Percentiles rank a stretch among this genome's conserved stretches.
Conservation (phyloP, 2,329 filamentous ascomycete genomes). For the Aspergillus terreus region DNA sequence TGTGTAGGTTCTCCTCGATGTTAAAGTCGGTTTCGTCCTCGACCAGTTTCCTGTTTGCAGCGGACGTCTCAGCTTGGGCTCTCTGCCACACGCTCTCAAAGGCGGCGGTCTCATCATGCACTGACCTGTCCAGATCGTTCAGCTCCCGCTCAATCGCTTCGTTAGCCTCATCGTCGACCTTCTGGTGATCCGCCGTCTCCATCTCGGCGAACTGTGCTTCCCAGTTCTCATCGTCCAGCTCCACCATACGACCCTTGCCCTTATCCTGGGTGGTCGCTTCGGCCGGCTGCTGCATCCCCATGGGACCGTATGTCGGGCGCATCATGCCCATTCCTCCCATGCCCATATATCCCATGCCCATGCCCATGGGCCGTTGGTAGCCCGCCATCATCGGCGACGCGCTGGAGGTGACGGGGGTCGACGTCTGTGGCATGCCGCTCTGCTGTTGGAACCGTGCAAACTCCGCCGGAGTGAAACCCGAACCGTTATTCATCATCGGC, state of each 20-base stretch:
- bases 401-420: conserved; percentile 52
- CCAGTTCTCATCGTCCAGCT: conserved; percentile 92
- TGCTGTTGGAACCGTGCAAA: conserved; percentile 83
- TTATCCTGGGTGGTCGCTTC: conserved; percentile 63
- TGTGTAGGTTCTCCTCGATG: conserved; percentile 45
- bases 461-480: conserved; percentile 74
- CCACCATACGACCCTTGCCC: conserved; percentile 77
- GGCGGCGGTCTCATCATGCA: conserved; percentile 66
- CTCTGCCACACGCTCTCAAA: conserved; percentile 73
- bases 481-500: conserved; percentile 43
- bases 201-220: conserved; percentile 93
- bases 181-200: conserved; percentile 55
- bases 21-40: conserved; percentile 59
- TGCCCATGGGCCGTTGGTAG: conserved; percentile 40
- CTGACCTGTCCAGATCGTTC: conserved; percentile 83
- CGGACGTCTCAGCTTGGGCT: conserved; percentile 43
- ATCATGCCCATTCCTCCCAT: conserved; percentile 49
- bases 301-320: conserved; percentile 44
- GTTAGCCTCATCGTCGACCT: conserved; percentile 62
- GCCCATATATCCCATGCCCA: not conserved
- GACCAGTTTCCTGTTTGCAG: conserved; percentile 55
- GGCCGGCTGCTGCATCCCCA: conserved; percentile 44
- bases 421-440: conserved; percentile 56
- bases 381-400: conserved; percentile 60
- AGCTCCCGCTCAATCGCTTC: conserved; percentile 79